Evolutionary conservation across 345 rosid genomes (phyloP), one percentile per base, ranked within the genome.

Genomic region (Salix suchowensis): DNA sequence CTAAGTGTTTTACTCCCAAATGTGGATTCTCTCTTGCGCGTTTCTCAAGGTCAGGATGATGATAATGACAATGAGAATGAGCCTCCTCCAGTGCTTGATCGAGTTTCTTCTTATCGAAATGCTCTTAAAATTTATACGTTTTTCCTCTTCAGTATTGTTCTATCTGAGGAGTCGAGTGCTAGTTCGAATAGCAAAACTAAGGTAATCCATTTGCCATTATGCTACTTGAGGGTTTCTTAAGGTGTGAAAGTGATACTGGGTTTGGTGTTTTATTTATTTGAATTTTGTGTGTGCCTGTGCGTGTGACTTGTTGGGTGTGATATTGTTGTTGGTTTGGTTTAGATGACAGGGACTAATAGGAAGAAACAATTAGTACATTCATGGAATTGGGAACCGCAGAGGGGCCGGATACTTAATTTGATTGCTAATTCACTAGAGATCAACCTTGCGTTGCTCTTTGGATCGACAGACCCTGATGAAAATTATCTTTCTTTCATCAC

Each of bases 1-100:
- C 84, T 96, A 55, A 91, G 94, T 69, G 98, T 96, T 79, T 96
- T 96, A 70, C 97, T 96, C 55, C 99, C 98, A 10, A 96, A 90
- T 77, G 89, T 96, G 1, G 99, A 93, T 86, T 89, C 92, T 0
- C 91, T 93, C 14, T 87, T 93, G 0, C 84, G 98, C 26, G 77
- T 78, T 61, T 83, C 84, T 23, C 91, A 82, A 64, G 87, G 72
- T 40, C 90, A 88, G 75, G 93, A 88, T 28, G 92, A 75, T 64
- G 86, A 82, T 66, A 28, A 44, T 48, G 72, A 21, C 14, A 13
- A 68, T 6, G 30, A 8, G 32, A 16, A 66, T 66, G 40, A 40
- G 9, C 54, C 12, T 64, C 77, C 83, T 71, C 78, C 82, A 5
- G 72, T 90, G 42, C 81, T 88, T 48, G 97, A 92, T 68, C 86